Percentiles rank a stretch among this genome's conserved stretches.
phyloP scores from a whole-genome alignment of 2,329 filamentous ascomycete species.

The Xylaria sp. region DNA sequence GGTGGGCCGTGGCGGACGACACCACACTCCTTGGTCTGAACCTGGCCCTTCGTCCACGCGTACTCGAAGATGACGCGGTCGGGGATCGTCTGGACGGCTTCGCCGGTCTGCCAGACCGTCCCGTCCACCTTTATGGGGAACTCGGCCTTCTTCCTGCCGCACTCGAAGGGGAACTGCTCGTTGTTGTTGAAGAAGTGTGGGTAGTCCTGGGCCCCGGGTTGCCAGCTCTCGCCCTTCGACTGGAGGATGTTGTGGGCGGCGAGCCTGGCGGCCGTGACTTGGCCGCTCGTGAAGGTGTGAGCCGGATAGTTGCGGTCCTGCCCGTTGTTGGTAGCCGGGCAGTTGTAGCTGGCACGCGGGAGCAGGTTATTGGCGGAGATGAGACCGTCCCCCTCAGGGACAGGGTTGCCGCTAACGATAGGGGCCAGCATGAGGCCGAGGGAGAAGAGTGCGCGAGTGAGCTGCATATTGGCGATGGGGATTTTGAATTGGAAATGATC shows the following conservation, averaged over 20 bases:
- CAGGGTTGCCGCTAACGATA: conserved; percentile 1
- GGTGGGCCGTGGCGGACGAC: conserved; percentile 9
- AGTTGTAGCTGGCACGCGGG: conserved; percentile 3
- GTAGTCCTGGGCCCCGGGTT: conserved; percentile 4
- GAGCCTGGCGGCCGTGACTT: conserved; percentile 2
- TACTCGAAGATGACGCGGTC: conserved; percentile 7
- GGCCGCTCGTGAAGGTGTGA: conserved; percentile 1
- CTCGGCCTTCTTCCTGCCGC: conserved; percentile 12
- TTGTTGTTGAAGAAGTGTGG: conserved; percentile 13
- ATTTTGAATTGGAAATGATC: not conserved
- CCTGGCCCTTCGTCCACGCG: conserved; percentile 5
- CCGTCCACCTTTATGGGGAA: not conserved
- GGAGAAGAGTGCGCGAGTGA: conserved; percentile 3
- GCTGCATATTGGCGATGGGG: conserved; percentile 2
- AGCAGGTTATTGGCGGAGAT: not conserved
- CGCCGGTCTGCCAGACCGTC: conserved; percentile 2
- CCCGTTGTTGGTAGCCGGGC: conserved; percentile 7
- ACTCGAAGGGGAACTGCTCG: conserved; percentile 7
- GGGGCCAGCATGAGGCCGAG: conserved; percentile 8
- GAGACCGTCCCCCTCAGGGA: not conserved
- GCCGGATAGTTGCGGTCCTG: not conserved
- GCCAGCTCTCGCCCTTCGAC: conserved; percentile 3
- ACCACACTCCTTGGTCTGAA: conserved; percentile 5
- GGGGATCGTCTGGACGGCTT: conserved; percentile 1
- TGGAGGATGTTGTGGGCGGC: conserved; percentile 5